These are phyloP conservation scores for Canna indica DNA, from an alignment of 176 grass and related monocot species.

Conservation along the genomic window DNA sequence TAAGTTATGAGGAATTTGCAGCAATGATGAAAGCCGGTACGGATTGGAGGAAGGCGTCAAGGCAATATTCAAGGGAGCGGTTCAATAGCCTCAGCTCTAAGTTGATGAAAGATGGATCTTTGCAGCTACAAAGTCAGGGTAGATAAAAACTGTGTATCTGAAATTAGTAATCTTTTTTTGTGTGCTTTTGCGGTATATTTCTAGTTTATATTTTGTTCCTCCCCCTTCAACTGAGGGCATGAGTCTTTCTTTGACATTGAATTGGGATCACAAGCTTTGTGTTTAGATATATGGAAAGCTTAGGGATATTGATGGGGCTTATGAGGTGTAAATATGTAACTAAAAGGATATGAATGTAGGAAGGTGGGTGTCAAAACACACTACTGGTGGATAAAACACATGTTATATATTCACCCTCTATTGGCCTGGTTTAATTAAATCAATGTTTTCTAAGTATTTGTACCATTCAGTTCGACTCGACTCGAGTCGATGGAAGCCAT, in stretches of 20 bases:
- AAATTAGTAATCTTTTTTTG: too few species aligned
- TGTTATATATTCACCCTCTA: too few species aligned
- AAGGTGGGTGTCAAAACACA: too few species aligned
- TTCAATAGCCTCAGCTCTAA: neutral
- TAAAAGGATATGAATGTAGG: neutral
- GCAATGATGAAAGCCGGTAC: constrained; percentile 13
- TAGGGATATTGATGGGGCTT: too few species aligned
- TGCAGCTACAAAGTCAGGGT: neutral
- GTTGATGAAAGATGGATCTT: constrained; percentile 14
- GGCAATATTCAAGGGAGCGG: constrained; percentile 9
- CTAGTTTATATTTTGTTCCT: neutral
- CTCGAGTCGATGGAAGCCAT: too few species aligned
- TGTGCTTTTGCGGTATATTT: neutral
- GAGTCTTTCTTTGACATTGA: neutral
- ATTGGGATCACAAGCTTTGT: neutral
- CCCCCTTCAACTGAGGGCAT: neutral
- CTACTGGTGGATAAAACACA: too few species aligned
- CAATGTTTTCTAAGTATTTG: too few species aligned
- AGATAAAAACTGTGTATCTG: neutral
- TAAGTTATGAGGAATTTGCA: constrained; percentile 7
- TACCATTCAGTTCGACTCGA: neutral
- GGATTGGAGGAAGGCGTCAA: constrained; percentile 8
- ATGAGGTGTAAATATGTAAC: too few species aligned
- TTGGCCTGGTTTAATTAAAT: too few species aligned
- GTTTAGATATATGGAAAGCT: too few species aligned